Conservation (phyloP, 768 basidiomycete species). For the Tricholoma bakamatsutake region DNA sequence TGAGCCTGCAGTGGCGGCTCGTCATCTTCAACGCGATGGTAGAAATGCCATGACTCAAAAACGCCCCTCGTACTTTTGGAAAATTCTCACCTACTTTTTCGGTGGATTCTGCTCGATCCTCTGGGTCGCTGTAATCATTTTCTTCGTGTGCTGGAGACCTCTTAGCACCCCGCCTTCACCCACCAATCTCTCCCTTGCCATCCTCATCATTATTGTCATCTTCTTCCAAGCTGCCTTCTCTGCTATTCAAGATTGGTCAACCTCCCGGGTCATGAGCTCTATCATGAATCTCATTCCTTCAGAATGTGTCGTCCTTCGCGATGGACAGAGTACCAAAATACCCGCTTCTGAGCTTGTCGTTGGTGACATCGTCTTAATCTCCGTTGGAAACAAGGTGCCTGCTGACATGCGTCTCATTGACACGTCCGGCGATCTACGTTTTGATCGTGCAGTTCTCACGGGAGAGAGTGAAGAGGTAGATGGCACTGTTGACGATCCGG, state of each 20-base stretch:
- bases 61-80: conserved; percentile 15
- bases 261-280: conserved; percentile 15
- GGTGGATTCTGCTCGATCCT: conserved; percentile 17
- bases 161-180: conserved; percentile 10
- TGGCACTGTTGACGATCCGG: conserved; percentile 36
- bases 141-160: conserved; percentile 15
- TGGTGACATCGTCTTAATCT: conserved; percentile 12
- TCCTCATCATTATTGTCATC: conserved; percentile 12
- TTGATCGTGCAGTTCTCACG: conserved; percentile 51
- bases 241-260: conserved; percentile 14
- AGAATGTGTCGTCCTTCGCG: conserved; percentile 13
- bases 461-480: conserved; percentile 43
- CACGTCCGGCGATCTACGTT: conserved; percentile 43
- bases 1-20: conserved; percentile 8
- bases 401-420: conserved; percentile 48
- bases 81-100: conserved; percentile 12
- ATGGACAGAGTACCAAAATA: conserved; percentile 12
- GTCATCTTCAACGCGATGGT: conserved; percentile 14
- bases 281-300: conserved; percentile 16
- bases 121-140: conserved; percentile 15
- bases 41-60: conserved; percentile 12
- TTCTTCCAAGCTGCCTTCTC: conserved; percentile 11
- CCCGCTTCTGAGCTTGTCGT: conserved; percentile 11
- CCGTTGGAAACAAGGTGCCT: conserved; percentile 15
- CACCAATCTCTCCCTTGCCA: conserved; percentile 14